A percentile compares a stretch with the other conserved stretches of the same genome.
phyloP scores from a whole-genome alignment of 2,329 filamentous ascomycete genomes.

The Trichoderma oligosporum region DNA sequence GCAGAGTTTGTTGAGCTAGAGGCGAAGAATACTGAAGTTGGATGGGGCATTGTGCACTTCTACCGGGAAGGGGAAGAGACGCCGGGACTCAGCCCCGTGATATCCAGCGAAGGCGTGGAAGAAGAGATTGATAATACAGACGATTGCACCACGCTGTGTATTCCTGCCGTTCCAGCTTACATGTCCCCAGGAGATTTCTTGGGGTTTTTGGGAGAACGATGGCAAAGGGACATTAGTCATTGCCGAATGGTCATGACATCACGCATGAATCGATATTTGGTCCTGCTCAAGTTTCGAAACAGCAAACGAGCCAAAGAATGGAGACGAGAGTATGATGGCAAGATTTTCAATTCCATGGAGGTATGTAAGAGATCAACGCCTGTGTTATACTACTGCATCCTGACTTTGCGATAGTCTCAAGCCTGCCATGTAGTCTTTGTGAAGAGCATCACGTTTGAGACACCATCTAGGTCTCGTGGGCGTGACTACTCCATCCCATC shows the following conservation, averaged over 20 bases:
- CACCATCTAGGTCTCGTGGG: slow-evolving; percentile 47
- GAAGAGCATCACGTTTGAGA: slow-evolving; percentile 82
- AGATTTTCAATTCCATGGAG: slow-evolving; percentile 88
- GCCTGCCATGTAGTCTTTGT: slow-evolving; percentile 94
- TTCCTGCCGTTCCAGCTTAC: slow-evolving; percentile 91
- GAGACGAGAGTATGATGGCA: slow-evolving; percentile 86
- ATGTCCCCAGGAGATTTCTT: slow-evolving; percentile 87
- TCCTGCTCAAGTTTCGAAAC: slow-evolving; percentile 87
- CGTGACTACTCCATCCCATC: slow-evolving; percentile 59
- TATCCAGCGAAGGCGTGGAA: slow-evolving; percentile 27
- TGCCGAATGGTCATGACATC: slow-evolving; percentile 92
- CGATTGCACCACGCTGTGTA: slow-evolving; percentile 83
- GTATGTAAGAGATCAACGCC: slow-evolving; percentile 39
- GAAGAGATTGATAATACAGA: slow-evolving; percentile 37
- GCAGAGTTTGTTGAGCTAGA: slow-evolving; percentile 72
- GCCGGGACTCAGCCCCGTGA: slow-evolving; percentile 44
- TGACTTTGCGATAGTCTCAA: slow-evolving; percentile 60
- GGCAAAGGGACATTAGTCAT: slow-evolving; percentile 81
- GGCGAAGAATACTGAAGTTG: slow-evolving; percentile 69
- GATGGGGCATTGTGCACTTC: slow-evolving; percentile 91
- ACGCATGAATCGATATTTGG: slow-evolving; percentile 86
- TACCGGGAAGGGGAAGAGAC: slow-evolving; percentile 83
- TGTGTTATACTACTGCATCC: background rate
- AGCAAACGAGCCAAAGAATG: slow-evolving; percentile 71
- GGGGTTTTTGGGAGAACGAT: slow-evolving; percentile 85